Percentiles rank a stretch among this genome's conserved stretches.
phyloP scores from a whole-genome alignment of 495 filamentous ascomycete genomes.

The Aspergillus nanangensis region DNA sequence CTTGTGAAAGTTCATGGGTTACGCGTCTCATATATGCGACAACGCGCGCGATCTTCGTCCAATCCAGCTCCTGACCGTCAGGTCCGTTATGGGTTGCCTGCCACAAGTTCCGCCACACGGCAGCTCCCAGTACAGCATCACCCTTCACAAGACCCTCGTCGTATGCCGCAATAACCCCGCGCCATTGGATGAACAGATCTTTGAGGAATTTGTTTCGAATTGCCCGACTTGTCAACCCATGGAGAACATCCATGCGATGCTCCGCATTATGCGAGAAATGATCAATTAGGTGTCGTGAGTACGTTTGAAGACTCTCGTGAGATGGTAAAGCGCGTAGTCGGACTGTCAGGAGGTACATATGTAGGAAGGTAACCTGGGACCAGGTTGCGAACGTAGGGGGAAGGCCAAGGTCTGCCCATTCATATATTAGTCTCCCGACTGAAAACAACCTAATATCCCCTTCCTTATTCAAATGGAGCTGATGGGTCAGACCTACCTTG shows the following conservation, averaged over 20 bases:
- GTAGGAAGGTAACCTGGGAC: slow-evolving; percentile 92
- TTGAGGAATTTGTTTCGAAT: slow-evolving; percentile 84
- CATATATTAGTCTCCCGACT: too few relatives aligned
- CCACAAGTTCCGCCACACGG: slow-evolving; percentile 92
- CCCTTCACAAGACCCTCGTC: slow-evolving; percentile 82
- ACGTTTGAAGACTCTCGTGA: slow-evolving; percentile 50
- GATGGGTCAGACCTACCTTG: too few relatives aligned
- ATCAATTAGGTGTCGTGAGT: slow-evolving; percentile 76
- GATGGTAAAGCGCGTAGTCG: slow-evolving; percentile 71
- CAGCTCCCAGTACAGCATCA: slow-evolving; percentile 79
- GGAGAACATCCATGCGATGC: slow-evolving; percentile 71
- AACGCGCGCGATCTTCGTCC: slow-evolving; percentile 63
- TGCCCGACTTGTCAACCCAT: slow-evolving; percentile 59
- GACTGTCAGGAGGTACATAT: slow-evolving; percentile 92
- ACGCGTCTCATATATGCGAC: slow-evolving; percentile 74
- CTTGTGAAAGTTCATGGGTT: slow-evolving; percentile 56
- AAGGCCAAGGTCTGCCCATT: slow-evolving; percentile 51
- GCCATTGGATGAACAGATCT: slow-evolving; percentile 88
- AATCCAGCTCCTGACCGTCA: slow-evolving; percentile 57
- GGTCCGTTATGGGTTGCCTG: slow-evolving; percentile 51
- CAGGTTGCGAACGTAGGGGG: slow-evolving; percentile 86
- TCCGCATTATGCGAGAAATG: slow-evolving; percentile 93
- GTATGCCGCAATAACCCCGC: slow-evolving; percentile 75
- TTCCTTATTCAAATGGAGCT: too few relatives aligned
- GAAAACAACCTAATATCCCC: too few relatives aligned